Evolutionary conservation across 176 grass and related monocot species (phyloP), one percentile per base, ranked within the genome.

Genomic region (Musa troglodytarum): DNA sequence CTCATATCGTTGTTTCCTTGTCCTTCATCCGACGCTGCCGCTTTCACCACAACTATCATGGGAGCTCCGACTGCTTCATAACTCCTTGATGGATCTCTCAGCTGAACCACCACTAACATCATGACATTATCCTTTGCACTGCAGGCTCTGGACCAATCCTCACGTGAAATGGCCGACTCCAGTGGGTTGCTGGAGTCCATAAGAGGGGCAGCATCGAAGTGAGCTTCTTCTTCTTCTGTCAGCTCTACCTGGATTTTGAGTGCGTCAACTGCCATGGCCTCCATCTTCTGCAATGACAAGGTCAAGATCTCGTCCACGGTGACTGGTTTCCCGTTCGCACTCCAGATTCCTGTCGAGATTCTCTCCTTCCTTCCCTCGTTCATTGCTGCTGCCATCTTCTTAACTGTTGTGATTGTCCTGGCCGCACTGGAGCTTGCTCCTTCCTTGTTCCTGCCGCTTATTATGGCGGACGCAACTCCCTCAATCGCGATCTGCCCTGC

Each of bases 241-340:
- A 92, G 77, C 29, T 85, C 78, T 0, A 91, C 84, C 82, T 92
- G 95, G 59, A 99, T 77, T 63, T 78, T 82, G 12, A 99, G 83
- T n/a, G 84, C 95, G 67, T 94, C 86, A 20, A 99, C 77, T 13
- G 95, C 82, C 88, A 92, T 91, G 70, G 88, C 69, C 87, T 99
- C 95, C 64, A 99, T 84, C 81, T 92, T 99, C 76, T 94, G 91
- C 72, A 94, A 7, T 10, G 91, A 89, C 76, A 89, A 89, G 23
- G 76, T 75, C 21, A 99, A 79, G 74, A 99, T 86, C 62, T 99
- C 91, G n/a, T 94, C 88, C 63, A 88, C 59, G 50, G 88, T 82
- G 64, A 82, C 59, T 19, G 95, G 88, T 67, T 88, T 91, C 64
- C 79, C 78, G 14, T 81, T 73, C 0, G 65, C 80, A 72, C 16